Base-by-base conservation (phyloP, 2,329 filamentous ascomycete species). In the Zelopaecilomyces penicillatus region DNA sequence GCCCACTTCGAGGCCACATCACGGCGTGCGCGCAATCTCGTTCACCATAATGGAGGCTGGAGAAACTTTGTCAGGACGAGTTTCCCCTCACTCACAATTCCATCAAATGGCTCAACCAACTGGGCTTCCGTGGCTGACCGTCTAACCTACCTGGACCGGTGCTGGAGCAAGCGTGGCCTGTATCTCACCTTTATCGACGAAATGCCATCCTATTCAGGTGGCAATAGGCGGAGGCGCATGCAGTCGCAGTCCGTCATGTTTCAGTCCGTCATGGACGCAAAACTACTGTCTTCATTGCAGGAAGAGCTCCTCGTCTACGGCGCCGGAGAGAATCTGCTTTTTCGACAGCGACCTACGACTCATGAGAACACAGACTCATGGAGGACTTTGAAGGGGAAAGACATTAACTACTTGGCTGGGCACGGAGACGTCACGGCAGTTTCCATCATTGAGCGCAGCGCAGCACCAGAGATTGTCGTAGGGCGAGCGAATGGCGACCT, bases 401-500 rank as follows among this genome's bases (percentile, higher is more conserved):
- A 59, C 1, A 46, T 55, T 5, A 71, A 68, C 0, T 71, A 71
- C 48, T 44, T 48, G 10, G 56, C 67, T 2, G 74, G 74, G 0
- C 66, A 58, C 30, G 75, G 73, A 44, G 75, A 79, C 43, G 65
- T 75, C 5, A 75, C 67, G 2, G 64, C 70, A 3, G 52, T 78
- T 1, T 64, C 65, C 0, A 60, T 77, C 19, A 53, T 75, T 4
- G 65, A 69, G 33, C 53, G 61, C 4, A 43, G 55, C 4, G 55
- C 50, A 3, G 43, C 46, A 11, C 52, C 65, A 11, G 60, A 65
- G 2, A 51, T 75, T 1, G 52, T 76, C 3, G 66, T 71, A 0
- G 75, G 73, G 4, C 64, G 75, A 31, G 71, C 74, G 1, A 74
- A 70, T 49, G 75, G 75, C 1, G 60, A 71, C 12, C 53, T 79